phyloP scores from a whole-genome alignment of 768 basidiomycete species.

The Boletus rubescentipes region DNA sequence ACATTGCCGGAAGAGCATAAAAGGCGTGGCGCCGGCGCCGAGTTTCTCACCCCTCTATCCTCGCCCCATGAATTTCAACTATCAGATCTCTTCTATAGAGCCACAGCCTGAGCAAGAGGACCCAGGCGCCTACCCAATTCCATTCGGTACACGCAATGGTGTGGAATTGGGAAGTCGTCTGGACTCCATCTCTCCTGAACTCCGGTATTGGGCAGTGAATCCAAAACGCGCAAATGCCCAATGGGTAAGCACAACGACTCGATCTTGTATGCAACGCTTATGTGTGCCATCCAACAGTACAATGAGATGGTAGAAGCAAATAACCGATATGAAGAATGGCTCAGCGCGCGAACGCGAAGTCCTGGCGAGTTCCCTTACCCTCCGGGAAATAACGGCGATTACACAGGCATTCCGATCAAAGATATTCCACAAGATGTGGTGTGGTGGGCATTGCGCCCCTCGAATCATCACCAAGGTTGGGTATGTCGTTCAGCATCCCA shows the following conservation, averaged over 20 bases:
- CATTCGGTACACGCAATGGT: not conserved
- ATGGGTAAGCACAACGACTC: constrained; percentile 16
- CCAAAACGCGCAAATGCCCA: not conserved
- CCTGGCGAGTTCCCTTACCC: constrained; percentile 15
- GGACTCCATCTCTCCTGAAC: constrained; percentile 5
- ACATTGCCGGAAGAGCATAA: not conserved
- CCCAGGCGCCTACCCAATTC: constrained; percentile 21
- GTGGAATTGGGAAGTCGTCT: constrained; percentile 19
- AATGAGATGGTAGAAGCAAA: constrained; percentile 2
- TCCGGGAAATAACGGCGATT: not conserved
- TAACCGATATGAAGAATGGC: constrained; percentile 16
- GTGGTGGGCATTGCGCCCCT: constrained; percentile 14
- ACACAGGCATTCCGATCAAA: constrained; percentile 1
- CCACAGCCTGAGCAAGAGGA: not conserved
- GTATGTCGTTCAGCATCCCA: not conserved
- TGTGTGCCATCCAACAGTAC: constrained; percentile 5
- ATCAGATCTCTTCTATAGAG: not conserved
- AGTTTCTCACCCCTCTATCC: not conserved
- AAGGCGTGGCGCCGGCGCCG: not conserved
- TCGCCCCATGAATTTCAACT: not conserved
- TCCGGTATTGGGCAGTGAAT: constrained; percentile 16
- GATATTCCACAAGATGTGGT: constrained; percentile 15
- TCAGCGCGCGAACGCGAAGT: not conserved
- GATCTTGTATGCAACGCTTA: not conserved
- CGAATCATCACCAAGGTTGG: not conserved